These are phyloP conservation scores for Amaranthus palmeri DNA, from an alignment of 148 eudicot genomes.

Conservation along the genomic window DNA sequence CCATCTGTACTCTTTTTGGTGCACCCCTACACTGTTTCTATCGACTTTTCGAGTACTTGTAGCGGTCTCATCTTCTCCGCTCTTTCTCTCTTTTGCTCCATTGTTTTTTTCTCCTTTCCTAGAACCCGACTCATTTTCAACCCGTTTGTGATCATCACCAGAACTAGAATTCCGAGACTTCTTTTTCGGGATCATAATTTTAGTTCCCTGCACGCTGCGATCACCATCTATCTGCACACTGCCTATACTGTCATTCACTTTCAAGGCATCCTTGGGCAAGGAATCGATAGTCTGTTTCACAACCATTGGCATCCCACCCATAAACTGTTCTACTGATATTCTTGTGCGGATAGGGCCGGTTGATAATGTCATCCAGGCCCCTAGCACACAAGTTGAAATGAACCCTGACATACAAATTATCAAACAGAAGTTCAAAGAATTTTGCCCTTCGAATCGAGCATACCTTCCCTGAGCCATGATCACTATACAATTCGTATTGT, in stretches of 20 bases:
- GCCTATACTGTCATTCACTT: slow-evolving; percentile 19
- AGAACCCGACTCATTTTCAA: slow-evolving; percentile 19
- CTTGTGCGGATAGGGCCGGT: slow-evolving; percentile 31
- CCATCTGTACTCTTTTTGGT: slow-evolving; percentile 36
- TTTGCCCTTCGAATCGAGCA: slow-evolving; percentile 50
- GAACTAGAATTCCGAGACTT: slow-evolving; percentile 21
- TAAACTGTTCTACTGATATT: slow-evolving; percentile 24
- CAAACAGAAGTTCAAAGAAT: slow-evolving; percentile 37
- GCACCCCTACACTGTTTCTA: slow-evolving; percentile 2
- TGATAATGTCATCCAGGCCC: slow-evolving; percentile 60
- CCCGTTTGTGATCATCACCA: slow-evolving; percentile 18
- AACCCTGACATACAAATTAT: slow-evolving; percentile 34
- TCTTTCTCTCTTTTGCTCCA: slow-evolving; percentile 11
- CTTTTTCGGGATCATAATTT: slow-evolving; percentile 10
- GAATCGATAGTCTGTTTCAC: slow-evolving; percentile 19
- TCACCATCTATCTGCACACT: slow-evolving; percentile 12
- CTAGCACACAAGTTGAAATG: slow-evolving; percentile 51
- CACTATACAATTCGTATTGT: background rate
- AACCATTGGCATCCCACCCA: slow-evolving; percentile 27
- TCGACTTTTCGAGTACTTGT: background rate
- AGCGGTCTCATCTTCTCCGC: slow-evolving; percentile 15
- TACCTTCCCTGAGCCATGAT: slow-evolving; percentile 51
- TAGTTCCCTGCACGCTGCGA: slow-evolving; percentile 12
- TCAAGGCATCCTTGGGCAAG: slow-evolving; percentile 27
- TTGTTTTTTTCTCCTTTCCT: slow-evolving; percentile 12